Percentiles rank a stretch among this genome's conserved stretches.
Evolutionary conservation across 352 stramenopile species (phyloP).

Genomic region (Globisporangium orthogonon): DNA sequence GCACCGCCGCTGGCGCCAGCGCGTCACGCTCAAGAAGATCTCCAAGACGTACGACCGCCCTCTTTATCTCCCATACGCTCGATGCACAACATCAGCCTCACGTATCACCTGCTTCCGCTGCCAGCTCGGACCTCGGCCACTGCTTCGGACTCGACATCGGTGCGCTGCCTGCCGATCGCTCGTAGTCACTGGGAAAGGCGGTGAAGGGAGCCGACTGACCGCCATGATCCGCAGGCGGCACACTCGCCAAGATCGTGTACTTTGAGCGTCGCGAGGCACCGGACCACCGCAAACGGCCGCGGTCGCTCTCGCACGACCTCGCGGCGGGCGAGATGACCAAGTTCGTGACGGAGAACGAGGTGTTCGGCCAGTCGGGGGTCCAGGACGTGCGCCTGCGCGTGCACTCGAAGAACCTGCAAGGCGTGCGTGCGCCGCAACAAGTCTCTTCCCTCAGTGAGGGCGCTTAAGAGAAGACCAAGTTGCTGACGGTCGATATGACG

Average conservation of each 20-base stretch:
- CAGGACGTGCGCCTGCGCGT: slow-evolving; percentile 87
- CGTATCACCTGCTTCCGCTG: background rate
- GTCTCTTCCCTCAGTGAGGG: too few relatives aligned
- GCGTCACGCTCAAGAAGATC: slow-evolving; percentile 82
- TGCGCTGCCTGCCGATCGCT: slow-evolving; percentile 6
- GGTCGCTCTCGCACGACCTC: slow-evolving; percentile 70
- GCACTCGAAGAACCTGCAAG: slow-evolving; percentile 84
- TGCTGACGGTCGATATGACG: background rate
- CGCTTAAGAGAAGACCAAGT: too few relatives aligned
- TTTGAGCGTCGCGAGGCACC: slow-evolving; percentile 77
- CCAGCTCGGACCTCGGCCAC: slow-evolving; percentile 76
- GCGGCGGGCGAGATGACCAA: slow-evolving; percentile 79
- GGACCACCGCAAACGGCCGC: slow-evolving; percentile 49
- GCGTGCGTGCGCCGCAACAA: slow-evolving; percentile 28
- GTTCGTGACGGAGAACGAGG: slow-evolving; percentile 78
- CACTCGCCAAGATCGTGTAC: slow-evolving; percentile 94
- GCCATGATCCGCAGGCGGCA: slow-evolving; percentile 54
- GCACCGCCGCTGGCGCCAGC: slow-evolving; percentile 60
- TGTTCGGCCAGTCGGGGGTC: slow-evolving; percentile 76
- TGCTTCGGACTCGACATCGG: slow-evolving; percentile 85
- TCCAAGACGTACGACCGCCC: slow-evolving; percentile 54
- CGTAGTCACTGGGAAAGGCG: background rate
- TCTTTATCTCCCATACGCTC: background rate
- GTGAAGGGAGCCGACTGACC: slow-evolving; percentile 7
- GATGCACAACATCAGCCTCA: background rate